Base-by-base conservation (phyloP, 495 filamentous ascomycete species). In the Venustampulla echinocandica region DNA sequence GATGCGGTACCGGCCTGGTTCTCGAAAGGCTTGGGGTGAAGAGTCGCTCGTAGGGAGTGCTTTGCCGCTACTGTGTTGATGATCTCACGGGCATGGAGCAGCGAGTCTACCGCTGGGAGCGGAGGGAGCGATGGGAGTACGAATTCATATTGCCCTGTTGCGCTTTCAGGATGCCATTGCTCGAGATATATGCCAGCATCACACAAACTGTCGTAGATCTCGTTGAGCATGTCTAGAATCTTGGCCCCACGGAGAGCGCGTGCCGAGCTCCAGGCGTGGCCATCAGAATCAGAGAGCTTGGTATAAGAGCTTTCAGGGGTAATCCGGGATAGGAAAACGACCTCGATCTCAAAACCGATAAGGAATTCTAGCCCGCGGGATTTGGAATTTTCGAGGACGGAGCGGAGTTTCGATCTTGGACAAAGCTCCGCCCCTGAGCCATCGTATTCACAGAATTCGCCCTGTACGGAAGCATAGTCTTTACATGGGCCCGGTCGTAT, bases 331-430 rank as follows among this genome's bases (percentile, higher is more conserved):
- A 92, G 59, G 47, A 93, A 81, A 4, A 87, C 69, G 15, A 95
- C 79, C 61, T 94, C 88, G 25, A 90, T 79, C 61, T 94, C 89
- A 54, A 90, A 90, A 3, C 88, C 88, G 21, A 85, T 58, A 1
- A 82, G 65, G 28, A 89, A 75, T 3, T 56, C 59, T 2, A 75
- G 53, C 18, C 64, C 61, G 20, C 73, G 56, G 25, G 76, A 64
- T 7, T 64, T 57, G 11, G 71, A 64, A 10, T 65, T 60, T n/a
- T 70, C 61, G 10, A 83, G 56, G 11, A 80, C 65, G 19, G 64
- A 64, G 2, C 69, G 64, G 30, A 85, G 64, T 23, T 77, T 51
- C 5, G 69, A 71, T 18, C 87, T 68, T 0, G 81, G 79, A 56
- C 85, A 86, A 45, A 74, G 49, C 10, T 53, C 46, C 10, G 75